These are phyloP conservation scores for Euphorbia celastroides DNA, from an alignment of 441 rosid species.

Conservation along the genomic window DNA sequence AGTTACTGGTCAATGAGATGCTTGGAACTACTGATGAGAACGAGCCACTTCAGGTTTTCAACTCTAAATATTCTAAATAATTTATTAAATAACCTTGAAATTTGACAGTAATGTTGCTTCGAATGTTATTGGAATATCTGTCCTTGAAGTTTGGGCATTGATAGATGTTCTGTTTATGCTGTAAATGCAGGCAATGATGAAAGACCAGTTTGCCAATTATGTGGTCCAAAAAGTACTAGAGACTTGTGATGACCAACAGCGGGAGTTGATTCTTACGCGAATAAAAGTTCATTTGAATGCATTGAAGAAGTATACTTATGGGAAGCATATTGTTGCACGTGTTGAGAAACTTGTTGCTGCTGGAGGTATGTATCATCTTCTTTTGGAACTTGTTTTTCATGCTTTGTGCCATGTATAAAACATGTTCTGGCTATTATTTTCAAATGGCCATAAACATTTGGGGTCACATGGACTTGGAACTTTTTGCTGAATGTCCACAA, in stretches of 20 bases:
- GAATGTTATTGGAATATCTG: background rate
- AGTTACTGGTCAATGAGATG: slow-evolving; percentile 69
- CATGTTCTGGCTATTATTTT: background rate
- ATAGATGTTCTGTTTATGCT: background rate
- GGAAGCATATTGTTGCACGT: slow-evolving; percentile 96
- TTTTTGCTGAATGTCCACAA: too few relatives aligned
- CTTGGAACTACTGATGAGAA: slow-evolving; percentile 74
- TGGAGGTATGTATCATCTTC: slow-evolving; percentile 55
- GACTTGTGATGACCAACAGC: slow-evolving; percentile 91
- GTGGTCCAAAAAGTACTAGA: slow-evolving; percentile 95
- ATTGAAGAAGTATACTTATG: slow-evolving; percentile 92
- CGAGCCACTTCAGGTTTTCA: slow-evolving; percentile 70
- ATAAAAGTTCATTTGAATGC: slow-evolving; percentile 91
- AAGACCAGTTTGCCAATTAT: slow-evolving; percentile 95
- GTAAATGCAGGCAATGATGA: slow-evolving; percentile 85
- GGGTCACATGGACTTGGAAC: too few relatives aligned
- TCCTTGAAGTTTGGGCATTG: background rate
- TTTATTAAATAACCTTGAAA: background rate
- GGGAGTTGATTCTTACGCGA: slow-evolving; percentile 83
- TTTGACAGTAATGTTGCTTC: background rate
- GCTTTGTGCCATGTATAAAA: background rate
- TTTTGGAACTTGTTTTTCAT: background rate
- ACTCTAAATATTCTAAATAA: background rate
- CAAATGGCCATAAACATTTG: too few relatives aligned
- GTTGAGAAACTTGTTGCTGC: slow-evolving; percentile 98